These are phyloP conservation scores for Panellus pusillus DNA, from an alignment of 768 basidiomycete genomes.

Conservation along the genomic window DNA sequence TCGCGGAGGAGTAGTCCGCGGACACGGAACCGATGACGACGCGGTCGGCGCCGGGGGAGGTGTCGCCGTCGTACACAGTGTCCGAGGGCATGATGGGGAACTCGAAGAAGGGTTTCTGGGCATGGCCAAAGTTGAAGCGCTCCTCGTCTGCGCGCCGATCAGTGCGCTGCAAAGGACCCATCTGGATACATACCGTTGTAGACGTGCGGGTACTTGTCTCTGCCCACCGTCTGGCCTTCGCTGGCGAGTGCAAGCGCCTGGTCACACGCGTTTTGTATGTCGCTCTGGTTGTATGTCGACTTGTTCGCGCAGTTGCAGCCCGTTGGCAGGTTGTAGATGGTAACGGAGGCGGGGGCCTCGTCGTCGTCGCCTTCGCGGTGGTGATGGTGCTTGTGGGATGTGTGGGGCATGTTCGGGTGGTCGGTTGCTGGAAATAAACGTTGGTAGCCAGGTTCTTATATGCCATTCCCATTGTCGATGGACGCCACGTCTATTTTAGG, in stretches of 20 bases:
- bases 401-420: too few species aligned
- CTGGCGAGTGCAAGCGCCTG: constrained; percentile 7
- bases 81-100: not conserved
- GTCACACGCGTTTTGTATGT: constrained; percentile 6
- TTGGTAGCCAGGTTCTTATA: too few species aligned
- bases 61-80: constrained; percentile 23
- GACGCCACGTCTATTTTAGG: too few species aligned
- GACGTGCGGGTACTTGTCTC: constrained; percentile 14
- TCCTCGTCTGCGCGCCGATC: not conserved
- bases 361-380: too few species aligned
- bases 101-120: constrained; percentile 10
- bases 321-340: constrained; percentile 5
- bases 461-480: too few species aligned
- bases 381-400: too few species aligned
- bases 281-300: constrained; percentile 2
- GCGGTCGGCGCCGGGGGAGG: constrained; percentile 30
- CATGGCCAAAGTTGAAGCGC: constrained; percentile 9
- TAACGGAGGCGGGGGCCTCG: not conserved
- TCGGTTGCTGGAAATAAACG: too few species aligned
- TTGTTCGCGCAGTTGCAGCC: constrained; percentile 11
- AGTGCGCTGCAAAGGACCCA: too few species aligned
- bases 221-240: constrained; percentile 8
- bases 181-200: not conserved
- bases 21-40: constrained; percentile 18
- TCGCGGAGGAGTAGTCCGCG: constrained; percentile 4